A percentile compares a stretch with the other conserved stretches of the same genome.
Conservation (phyloP, 2,329 filamentous ascomycete genomes). For the Gyromitra esculenta region DNA sequence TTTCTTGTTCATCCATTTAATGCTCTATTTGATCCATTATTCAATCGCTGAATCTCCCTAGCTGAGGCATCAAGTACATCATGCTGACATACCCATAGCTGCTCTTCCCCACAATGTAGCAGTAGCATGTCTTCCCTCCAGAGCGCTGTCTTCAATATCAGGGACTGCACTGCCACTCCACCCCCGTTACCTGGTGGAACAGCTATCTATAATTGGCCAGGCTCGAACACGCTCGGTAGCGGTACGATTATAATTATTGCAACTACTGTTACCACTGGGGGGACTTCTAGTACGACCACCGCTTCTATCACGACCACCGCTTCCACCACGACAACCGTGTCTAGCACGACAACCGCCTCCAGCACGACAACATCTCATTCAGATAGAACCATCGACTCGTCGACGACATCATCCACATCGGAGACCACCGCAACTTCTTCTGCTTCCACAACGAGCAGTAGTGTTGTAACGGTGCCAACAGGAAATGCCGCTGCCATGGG, state of each 20-base stretch:
- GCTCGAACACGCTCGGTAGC: background rate
- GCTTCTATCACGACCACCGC: background rate
- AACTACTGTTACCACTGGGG: background rate
- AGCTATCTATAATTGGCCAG: slow-evolving; percentile 10
- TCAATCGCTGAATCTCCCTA: background rate
- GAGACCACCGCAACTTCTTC: background rate
- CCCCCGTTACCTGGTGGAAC: slow-evolving; percentile 33
- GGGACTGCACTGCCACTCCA: slow-evolving; percentile 38
- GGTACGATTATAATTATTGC: background rate
- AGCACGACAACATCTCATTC: background rate
- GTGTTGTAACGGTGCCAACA: background rate
- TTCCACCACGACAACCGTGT: background rate
- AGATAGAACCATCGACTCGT: background rate
- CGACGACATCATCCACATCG: background rate
- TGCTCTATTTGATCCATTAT: background rate
- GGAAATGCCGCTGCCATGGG: slow-evolving; percentile 27
- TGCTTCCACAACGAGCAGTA: background rate
- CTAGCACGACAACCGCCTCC: slow-evolving; percentile 2
- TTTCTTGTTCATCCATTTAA: background rate
- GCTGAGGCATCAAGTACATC: background rate
- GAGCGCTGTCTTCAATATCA: background rate
- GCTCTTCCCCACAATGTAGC: slow-evolving; percentile 21
- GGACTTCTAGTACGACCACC: background rate
- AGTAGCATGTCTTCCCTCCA: background rate
- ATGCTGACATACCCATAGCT: slow-evolving; percentile 23